Percentiles rank a stretch among this genome's conserved stretches.
These are phyloP conservation scores for Paecilomyces sp. DNA, from an alignment of 2,329 filamentous ascomycete genomes.

Conservation along the genomic window DNA sequence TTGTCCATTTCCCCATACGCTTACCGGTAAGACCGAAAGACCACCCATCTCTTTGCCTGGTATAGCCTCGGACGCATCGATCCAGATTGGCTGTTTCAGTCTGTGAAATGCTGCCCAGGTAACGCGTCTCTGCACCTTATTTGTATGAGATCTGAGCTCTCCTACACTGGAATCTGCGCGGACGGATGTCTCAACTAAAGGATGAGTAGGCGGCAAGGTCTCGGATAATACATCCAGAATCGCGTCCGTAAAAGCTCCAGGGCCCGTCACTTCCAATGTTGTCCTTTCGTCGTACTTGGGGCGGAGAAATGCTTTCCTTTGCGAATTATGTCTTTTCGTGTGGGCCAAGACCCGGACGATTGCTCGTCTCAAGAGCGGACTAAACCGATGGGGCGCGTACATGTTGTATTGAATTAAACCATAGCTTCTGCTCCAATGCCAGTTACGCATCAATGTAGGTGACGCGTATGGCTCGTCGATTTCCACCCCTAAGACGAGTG, in stretches of 20 bases:
- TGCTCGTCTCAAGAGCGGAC: constrained; percentile 21
- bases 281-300: constrained; percentile 17
- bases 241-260: constrained; percentile 27
- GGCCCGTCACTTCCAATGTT: constrained; percentile 25
- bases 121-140: constrained; percentile 13
- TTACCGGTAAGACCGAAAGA: constrained; percentile 83
- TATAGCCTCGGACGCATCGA: constrained; percentile 11
- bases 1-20: constrained; percentile 40
- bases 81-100: constrained; percentile 17
- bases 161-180: constrained; percentile 14
- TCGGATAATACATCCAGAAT: constrained; percentile 22
- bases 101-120: constrained; percentile 28
- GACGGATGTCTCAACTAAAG: constrained; percentile 15
- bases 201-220: constrained; percentile 18
- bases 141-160: constrained; percentile 10
- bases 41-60: constrained; percentile 61
- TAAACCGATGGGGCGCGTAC: constrained; percentile 28
- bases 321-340: constrained; percentile 17
- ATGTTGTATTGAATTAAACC: constrained; percentile 28
- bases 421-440: constrained; percentile 28
- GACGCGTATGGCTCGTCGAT: constrained; percentile 31
- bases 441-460: constrained; percentile 18
- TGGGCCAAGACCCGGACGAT: constrained; percentile 26
- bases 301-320: constrained; percentile 7
- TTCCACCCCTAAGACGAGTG: constrained; percentile 26